These are phyloP conservation scores for Kernera saxatilis DNA, from an alignment of 345 rosid species.

Conservation along the genomic window DNA sequence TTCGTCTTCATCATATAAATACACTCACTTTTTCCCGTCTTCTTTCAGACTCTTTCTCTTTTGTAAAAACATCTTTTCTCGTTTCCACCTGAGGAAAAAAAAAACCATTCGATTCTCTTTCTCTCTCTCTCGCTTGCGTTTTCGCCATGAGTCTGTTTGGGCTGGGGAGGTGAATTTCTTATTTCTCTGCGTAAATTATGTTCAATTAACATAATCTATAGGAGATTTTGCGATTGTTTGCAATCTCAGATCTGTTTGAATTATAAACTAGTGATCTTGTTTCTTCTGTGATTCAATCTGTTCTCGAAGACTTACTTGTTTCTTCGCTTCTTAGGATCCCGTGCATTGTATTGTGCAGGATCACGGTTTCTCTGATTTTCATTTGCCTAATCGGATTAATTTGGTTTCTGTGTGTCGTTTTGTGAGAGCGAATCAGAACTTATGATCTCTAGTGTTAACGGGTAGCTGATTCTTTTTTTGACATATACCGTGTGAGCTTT, in stretches of 20 bases:
- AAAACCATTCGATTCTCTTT: constrained; percentile 3
- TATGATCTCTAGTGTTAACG: constrained; percentile 4
- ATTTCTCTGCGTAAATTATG: background rate
- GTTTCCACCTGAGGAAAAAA: background rate
- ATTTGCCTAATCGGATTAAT: background rate
- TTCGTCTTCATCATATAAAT: constrained; percentile 15
- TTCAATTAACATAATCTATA: background rate
- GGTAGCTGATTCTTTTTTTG: background rate
- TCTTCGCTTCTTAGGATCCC: background rate
- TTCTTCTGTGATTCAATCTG: background rate
- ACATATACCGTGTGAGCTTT: background rate
- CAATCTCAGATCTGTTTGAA: constrained; percentile 25
- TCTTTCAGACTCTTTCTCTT: background rate
- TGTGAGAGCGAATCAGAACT: constrained; percentile 6
- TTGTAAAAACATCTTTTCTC: constrained; percentile 6
- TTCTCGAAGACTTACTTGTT: background rate
- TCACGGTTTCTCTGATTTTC: constrained; percentile 7
- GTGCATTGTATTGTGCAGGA: background rate
- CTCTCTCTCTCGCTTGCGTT: background rate
- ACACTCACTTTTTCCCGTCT: constrained; percentile 10
- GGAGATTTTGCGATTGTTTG: background rate
- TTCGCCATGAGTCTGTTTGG: constrained; percentile 27
- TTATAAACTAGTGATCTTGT: background rate
- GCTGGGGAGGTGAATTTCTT: constrained; percentile 18
- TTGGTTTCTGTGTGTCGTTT: background rate